phyloP scores from a whole-genome alignment of 345 rosid species.

The Trapa incisa region DNA sequence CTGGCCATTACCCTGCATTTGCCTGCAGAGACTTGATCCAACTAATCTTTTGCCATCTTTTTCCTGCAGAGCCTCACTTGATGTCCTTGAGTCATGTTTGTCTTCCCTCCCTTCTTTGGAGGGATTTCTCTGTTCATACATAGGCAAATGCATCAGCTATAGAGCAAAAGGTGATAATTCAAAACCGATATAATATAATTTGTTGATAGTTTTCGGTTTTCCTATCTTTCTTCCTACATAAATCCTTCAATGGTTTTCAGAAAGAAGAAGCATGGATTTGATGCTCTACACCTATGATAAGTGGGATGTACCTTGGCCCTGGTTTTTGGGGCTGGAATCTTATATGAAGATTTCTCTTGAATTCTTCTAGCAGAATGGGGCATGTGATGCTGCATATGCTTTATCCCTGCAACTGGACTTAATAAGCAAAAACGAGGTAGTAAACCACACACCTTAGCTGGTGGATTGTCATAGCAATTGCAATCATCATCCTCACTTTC shows the following conservation, averaged over 20 bases:
- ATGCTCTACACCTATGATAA: background rate
- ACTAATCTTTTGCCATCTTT: conserved; percentile 11
- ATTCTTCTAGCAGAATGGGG: conserved; percentile 31
- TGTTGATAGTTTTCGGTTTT: background rate
- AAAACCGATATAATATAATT: background rate
- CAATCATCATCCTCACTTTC: conserved; percentile 40
- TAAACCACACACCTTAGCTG: conserved; percentile 52
- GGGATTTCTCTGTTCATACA: conserved; percentile 2
- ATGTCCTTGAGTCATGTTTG: conserved; percentile 18
- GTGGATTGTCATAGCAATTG: conserved; percentile 18
- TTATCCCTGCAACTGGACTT: conserved; percentile 48
- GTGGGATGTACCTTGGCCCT: conserved; percentile 31
- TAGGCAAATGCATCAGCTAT: background rate
- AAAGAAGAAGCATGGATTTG: no score
- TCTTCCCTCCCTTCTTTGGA: conserved; percentile 11
- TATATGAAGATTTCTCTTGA: conserved; percentile 29
- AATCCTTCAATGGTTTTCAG: no score
- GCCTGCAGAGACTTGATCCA: conserved; percentile 20
- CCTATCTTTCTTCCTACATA: no score
- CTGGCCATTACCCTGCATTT: conserved; percentile 13
- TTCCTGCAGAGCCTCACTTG: conserved; percentile 4
- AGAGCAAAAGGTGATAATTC: background rate
- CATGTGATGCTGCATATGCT: conserved; percentile 21
- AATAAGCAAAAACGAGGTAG: conserved; percentile 54
- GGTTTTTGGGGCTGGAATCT: conserved; percentile 16